These are phyloP conservation scores for Cercospora nicotianae DNA, from an alignment of 2,329 filamentous ascomycete genomes.

Conservation along the genomic window DNA sequence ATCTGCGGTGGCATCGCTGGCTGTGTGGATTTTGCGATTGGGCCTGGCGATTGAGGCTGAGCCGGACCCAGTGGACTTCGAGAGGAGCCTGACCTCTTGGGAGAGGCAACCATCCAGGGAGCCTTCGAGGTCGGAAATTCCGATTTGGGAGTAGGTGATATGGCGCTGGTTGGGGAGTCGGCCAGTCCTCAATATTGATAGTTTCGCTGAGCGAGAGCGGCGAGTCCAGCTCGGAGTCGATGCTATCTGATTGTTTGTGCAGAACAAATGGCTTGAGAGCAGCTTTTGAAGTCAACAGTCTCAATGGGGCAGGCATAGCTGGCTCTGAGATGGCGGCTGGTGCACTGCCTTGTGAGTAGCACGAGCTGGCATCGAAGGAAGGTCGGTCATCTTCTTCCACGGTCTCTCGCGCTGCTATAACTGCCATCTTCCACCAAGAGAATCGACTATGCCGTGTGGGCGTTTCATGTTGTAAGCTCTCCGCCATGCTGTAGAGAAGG, in stretches of 20 bases:
- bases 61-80: not conserved
- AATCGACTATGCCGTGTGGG: slow-evolving; percentile 6
- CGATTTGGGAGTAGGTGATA: not conserved
- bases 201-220: not conserved
- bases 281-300: not conserved
- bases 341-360: not conserved
- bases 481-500: not conserved
- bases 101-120: not conserved
- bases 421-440: slow-evolving; percentile 2
- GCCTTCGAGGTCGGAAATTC: not conserved
- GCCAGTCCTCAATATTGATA: slow-evolving; percentile 8
- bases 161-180: slow-evolving; percentile 10
- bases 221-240: slow-evolving; percentile 1
- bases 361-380: slow-evolving; percentile 9
- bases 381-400: not conserved
- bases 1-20: not conserved
- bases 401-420: not conserved
- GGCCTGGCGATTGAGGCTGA: not conserved
- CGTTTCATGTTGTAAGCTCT: not conserved
- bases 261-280: not conserved
- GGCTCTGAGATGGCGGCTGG: not conserved
- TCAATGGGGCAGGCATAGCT: not conserved
- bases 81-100: not conserved
- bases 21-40: not conserved
- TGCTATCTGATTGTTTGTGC: slow-evolving; percentile 2